A percentile compares a stretch with the other conserved stretches of the same genome.
Conservation (phyloP, 2,329 filamentous ascomycete species). For the Triangularia setosa region DNA sequence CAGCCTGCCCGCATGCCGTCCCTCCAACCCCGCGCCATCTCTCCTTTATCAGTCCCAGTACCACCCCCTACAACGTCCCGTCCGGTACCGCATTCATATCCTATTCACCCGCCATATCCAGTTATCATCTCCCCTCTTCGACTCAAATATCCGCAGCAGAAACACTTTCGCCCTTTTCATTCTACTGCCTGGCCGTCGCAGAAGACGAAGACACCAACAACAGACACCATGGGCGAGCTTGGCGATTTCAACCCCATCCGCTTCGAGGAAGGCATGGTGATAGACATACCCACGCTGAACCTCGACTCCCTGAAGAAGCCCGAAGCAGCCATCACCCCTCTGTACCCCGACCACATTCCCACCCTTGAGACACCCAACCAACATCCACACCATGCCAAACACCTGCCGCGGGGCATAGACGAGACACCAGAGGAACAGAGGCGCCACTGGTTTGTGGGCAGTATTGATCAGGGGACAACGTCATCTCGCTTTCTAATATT, state of each 20-base stretch:
- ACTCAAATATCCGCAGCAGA: background rate
- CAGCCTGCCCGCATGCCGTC: conserved; percentile 15
- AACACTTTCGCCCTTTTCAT: conserved; percentile 17
- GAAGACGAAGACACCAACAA: background rate
- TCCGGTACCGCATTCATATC: conserved; percentile 5
- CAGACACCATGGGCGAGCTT: conserved; percentile 19
- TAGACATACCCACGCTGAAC: conserved; percentile 7
- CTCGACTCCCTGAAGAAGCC: conserved; percentile 19
- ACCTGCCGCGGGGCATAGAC: conserved; percentile 26
- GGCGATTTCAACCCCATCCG: conserved; percentile 11
- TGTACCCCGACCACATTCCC: conserved; percentile 4
- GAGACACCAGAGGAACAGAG: conserved; percentile 27
- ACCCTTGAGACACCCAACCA: background rate
- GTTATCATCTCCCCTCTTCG: conserved; percentile 1
- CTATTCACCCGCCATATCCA: background rate
- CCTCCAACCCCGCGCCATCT: conserved; percentile 18
- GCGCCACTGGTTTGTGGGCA: conserved; percentile 66
- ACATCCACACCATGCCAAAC: conserved; percentile 19
- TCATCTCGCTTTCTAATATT: conserved; percentile 90
- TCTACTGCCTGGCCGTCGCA: conserved; percentile 10
- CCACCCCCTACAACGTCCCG: conserved; percentile 6
- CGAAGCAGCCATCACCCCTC: conserved; percentile 8
- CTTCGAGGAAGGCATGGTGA: conserved; percentile 11
- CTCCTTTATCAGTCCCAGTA: conserved; percentile 16
- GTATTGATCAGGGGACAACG: conserved; percentile 88